Conservation (phyloP, 2,329 filamentous ascomycete genomes). For the Aspergillus sergii region DNA sequence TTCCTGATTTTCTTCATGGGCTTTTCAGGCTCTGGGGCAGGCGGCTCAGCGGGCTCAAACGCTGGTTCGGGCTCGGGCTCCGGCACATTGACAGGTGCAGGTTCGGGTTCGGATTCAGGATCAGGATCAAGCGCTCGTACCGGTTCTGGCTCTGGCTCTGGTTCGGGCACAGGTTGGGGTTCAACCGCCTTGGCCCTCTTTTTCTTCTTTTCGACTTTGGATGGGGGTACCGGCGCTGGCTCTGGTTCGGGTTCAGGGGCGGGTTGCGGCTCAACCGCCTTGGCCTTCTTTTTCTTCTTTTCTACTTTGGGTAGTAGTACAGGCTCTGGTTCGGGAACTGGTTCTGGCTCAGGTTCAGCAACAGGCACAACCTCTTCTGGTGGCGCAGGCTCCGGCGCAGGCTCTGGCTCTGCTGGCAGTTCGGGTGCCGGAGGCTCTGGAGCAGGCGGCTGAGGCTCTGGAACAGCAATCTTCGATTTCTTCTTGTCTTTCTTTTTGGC, state of each 20-base stretch:
- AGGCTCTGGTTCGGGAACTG: slow-evolving; percentile 16
- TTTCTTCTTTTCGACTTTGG: slow-evolving; percentile 32
- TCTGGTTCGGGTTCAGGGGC: slow-evolving; percentile 28
- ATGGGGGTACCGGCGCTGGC: slow-evolving; percentile 23
- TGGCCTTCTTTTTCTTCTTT: slow-evolving; percentile 19
- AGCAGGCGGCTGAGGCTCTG: slow-evolving; percentile 20
- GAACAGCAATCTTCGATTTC: slow-evolving; percentile 16
- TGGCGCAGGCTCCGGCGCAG: slow-evolving; percentile 25
- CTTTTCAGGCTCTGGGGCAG: slow-evolving; percentile 29
- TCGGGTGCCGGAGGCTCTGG: slow-evolving; percentile 31
- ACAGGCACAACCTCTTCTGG: slow-evolving; percentile 33
- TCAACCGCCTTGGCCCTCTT: slow-evolving; percentile 30
- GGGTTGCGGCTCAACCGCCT: slow-evolving; percentile 16
- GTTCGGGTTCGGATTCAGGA: slow-evolving; percentile 35
- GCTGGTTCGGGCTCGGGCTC: slow-evolving; percentile 33
- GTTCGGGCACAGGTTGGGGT: slow-evolving; percentile 34
- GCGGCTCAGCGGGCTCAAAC: slow-evolving; percentile 28
- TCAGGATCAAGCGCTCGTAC: slow-evolving; percentile 32
- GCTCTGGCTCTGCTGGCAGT: slow-evolving; percentile 21
- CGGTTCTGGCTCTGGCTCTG: slow-evolving; percentile 31
- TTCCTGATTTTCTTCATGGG: slow-evolving; percentile 40
- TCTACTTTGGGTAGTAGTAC: slow-evolving; percentile 19
- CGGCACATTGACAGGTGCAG: slow-evolving; percentile 24
- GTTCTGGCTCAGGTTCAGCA: slow-evolving; percentile 25
- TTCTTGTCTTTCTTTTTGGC: slow-evolving; percentile 26